phyloP scores from a whole-genome alignment of 2,329 filamentous ascomycete genomes.

The Phialophora expanda region DNA sequence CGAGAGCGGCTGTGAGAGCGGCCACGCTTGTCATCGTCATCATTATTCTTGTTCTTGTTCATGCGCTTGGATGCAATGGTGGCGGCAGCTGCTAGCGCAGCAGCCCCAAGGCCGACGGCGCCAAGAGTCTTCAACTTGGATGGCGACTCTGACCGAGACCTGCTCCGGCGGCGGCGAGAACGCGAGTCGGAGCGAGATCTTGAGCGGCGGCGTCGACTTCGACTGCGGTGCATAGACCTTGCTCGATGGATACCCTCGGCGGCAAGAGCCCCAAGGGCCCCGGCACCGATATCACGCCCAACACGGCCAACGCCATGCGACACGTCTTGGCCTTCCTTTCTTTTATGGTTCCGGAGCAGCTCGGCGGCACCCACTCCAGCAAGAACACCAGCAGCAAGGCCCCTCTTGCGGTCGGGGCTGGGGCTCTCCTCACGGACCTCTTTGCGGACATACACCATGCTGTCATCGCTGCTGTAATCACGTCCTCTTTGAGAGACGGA shows the following conservation, averaged over 20 bases:
- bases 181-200: constrained; percentile 44
- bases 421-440: constrained; percentile 45
- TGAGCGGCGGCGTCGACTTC: constrained; percentile 47
- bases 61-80: constrained; percentile 61
- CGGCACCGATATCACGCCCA: constrained; percentile 62
- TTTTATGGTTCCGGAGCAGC: constrained; percentile 63
- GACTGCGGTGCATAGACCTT: constrained; percentile 56
- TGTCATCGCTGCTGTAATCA: constrained; percentile 65
- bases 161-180: constrained; percentile 42
- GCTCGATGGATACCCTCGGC: constrained; percentile 62
- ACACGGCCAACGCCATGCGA: constrained; percentile 57
- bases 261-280: constrained; percentile 65
- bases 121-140: constrained; percentile 60
- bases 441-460: constrained; percentile 64
- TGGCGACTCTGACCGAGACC: constrained; percentile 40
- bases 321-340: constrained; percentile 60
- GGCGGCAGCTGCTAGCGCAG: constrained; percentile 65
- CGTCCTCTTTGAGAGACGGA: constrained; percentile 58
- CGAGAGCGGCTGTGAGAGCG: constrained; percentile 50
- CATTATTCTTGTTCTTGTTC: constrained; percentile 54
- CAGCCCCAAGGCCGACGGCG: constrained; percentile 58
- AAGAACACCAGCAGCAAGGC: constrained; percentile 67
- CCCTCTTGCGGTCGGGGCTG: constrained; percentile 58
- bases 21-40: constrained; percentile 49
- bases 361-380: constrained; percentile 66